Evolutionary conservation across 2,329 filamentous ascomycete genomes (phyloP), one percentile per base, ranked within the genome.

Genomic region (Phyllosticta citriasiana): DNA sequence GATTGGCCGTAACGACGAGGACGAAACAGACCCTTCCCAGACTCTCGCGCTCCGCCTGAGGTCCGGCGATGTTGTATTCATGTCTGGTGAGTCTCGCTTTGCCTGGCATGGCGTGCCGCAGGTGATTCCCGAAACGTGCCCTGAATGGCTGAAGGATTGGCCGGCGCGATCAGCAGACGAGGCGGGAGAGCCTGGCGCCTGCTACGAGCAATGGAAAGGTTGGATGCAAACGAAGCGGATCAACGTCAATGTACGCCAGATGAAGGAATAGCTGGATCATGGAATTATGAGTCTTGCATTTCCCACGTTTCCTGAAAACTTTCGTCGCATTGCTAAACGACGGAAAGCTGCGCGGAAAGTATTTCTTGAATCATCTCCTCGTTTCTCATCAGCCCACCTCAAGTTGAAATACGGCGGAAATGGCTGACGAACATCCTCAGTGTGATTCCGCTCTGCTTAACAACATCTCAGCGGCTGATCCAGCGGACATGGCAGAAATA

Each of bases 41-140:
- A 66, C 67, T 53, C 71, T 88, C 4, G 75, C 86, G 2, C 70
- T 96, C 40, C 80, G 88, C 24, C 78, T 97, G 47, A 81, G 86
- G 25, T 96, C 91, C 0, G 93, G 94, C 0, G 93, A 97, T 76
- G 91, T 86, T 0, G 84, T 97, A 0, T 91, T 95, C 70, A 97
- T 99, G 93, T 86, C 84, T 57, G 83, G 88, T 22, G 80, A 85
- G 62, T 88, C 89, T 3, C 81, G 94, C 53, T 96, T 91, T 74
- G 92, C 93, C 2, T 97, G 93, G 93, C 94, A 97, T 76, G 92
- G 89, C 12, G 91, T 97, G 12, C 92, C 94, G 5, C 94, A 92
- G 72, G 87, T 97, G 12, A 70, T 97, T 40, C 82, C 84, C 55
- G 83, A 78, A 0, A 96, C 90, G 0, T 97, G 92, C 73, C 93